Evolutionary conservation across 208 protist genomes (phyloP).

Genomic region (Leishmania lainsoni): DNA sequence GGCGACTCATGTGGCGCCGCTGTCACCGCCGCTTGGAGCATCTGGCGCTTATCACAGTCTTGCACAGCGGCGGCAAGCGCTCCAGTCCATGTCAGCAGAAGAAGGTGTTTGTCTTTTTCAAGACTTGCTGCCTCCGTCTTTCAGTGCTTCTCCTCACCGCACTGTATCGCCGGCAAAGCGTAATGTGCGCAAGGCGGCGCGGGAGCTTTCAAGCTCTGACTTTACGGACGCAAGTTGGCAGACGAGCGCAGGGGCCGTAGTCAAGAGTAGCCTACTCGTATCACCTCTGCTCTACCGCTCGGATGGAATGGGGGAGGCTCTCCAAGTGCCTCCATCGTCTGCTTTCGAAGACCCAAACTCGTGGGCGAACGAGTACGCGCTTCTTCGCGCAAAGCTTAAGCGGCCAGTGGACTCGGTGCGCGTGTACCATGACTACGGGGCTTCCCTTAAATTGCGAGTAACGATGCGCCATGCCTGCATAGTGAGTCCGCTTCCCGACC

Average conservation of each 20-base stretch:
- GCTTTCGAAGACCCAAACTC: slow-evolving; percentile 47
- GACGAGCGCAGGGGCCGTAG: neutral
- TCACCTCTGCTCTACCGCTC: neutral
- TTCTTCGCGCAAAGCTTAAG: slow-evolving; percentile 28
- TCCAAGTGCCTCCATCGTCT: slow-evolving; percentile 18
- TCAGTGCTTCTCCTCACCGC: slow-evolving; percentile 11
- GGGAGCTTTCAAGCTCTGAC: slow-evolving; percentile 10
- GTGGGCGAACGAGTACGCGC: slow-evolving; percentile 45
- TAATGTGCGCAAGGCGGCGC: neutral
- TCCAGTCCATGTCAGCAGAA: slow-evolving; percentile 8
- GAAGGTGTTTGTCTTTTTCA: slow-evolving; percentile 16
- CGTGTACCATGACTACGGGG: slow-evolving; percentile 43
- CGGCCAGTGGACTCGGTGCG: slow-evolving; percentile 44
- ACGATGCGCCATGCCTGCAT: slow-evolving; percentile 57
- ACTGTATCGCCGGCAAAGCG: slow-evolving; percentile 11
- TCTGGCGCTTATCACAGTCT: neutral
- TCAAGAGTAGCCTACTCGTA: neutral
- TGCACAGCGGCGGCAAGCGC: slow-evolving; percentile 5
- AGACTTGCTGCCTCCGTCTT: slow-evolving; percentile 9
- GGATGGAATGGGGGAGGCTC: neutral
- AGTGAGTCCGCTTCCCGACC: slow-evolving; percentile 61
- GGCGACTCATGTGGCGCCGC: neutral
- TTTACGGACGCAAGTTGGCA: neutral
- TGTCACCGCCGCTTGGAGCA: neutral
- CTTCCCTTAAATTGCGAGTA: slow-evolving; percentile 46